Conservation (phyloP, 2,329 filamentous ascomycete genomes). For the Xylaria sp. region DNA sequence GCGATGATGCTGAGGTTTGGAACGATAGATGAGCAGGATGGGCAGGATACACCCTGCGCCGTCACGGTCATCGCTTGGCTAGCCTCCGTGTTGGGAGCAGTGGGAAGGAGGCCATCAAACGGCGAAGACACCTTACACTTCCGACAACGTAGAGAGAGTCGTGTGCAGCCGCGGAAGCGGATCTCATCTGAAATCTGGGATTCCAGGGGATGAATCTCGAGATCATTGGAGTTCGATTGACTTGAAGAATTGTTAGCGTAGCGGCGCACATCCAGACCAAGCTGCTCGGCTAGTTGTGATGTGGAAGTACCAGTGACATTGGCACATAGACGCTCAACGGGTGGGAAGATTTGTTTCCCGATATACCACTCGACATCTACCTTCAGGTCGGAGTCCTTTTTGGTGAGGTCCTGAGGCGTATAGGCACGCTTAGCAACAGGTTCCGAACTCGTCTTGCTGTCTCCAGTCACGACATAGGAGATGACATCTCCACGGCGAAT, state of each 20-base stretch:
- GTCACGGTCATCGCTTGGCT: conserved; percentile 57
- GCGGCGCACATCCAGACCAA: conserved; percentile 89
- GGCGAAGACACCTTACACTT: conserved; percentile 76
- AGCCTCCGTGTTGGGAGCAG: conserved; percentile 54
- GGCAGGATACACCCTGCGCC: conserved; percentile 79
- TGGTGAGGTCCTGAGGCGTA: conserved; percentile 84
- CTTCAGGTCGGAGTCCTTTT: conserved; percentile 76
- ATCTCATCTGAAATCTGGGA: conserved; percentile 92
- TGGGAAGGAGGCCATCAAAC: conserved; percentile 79
- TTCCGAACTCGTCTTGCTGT: conserved; percentile 70
- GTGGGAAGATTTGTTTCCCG: conserved; percentile 97
- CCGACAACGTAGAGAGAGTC: conserved; percentile 82
- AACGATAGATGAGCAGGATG: conserved; percentile 72
- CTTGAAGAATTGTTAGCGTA: conserved; percentile 73
- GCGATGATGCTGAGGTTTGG: conserved; percentile 79
- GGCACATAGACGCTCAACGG: conserved; percentile 95
- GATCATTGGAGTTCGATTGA: conserved; percentile 61
- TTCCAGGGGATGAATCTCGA: conserved; percentile 89
- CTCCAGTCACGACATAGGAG: conserved; percentile 89
- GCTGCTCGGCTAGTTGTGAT: conserved; percentile 87
- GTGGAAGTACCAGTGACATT: conserved; percentile 95
- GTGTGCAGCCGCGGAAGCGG: conserved; percentile 83
- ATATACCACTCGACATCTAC: conserved; percentile 98
- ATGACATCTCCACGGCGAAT: conserved; percentile 96
- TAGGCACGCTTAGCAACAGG: conserved; percentile 88